Evolutionary conservation across 2,329 filamentous ascomycete species (phyloP).

Genomic region (Neofusicoccum parvum): DNA sequence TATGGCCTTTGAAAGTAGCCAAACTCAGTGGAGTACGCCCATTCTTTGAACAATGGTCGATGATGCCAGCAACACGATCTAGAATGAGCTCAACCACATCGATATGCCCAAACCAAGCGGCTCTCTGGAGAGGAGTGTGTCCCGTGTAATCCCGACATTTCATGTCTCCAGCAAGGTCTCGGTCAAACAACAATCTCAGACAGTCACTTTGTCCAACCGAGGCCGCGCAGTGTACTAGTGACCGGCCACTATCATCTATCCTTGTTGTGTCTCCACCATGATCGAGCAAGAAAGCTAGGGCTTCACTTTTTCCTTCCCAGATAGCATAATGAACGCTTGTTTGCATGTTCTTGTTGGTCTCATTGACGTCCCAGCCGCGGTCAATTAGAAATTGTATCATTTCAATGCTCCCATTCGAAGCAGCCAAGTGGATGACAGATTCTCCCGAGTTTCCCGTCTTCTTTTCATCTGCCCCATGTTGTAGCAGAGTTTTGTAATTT

Average conservation of each 20-base stretch:
- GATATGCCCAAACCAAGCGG: not conserved
- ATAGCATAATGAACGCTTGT: not conserved
- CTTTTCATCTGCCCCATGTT: not conserved
- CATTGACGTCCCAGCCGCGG: not conserved
- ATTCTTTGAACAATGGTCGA: not conserved
- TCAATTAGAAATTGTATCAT: not conserved
- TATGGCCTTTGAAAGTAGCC: not conserved
- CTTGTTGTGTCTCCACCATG: not conserved
- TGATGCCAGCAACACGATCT: rapidly evolving
- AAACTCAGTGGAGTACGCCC: rapidly evolving
- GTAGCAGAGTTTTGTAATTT: not conserved
- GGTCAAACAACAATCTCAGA: not conserved
- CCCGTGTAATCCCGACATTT: rapidly evolving
- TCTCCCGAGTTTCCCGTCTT: rapidly evolving
- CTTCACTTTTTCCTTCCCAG: rapidly evolving
- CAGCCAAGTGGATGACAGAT: not conserved
- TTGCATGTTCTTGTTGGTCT: rapidly evolving
- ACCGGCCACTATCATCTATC: rapidly evolving
- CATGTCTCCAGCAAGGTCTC: not conserved
- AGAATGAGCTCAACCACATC: not conserved
- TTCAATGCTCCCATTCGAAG: not conserved
- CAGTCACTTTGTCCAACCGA: not conserved
- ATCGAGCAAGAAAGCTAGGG: not conserved
- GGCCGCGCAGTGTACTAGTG: not conserved
- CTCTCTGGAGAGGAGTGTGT: rapidly evolving